Evolutionary conservation across 139 green algal species (phyloP).

Genomic region (Zygnema cylindricum): DNA sequence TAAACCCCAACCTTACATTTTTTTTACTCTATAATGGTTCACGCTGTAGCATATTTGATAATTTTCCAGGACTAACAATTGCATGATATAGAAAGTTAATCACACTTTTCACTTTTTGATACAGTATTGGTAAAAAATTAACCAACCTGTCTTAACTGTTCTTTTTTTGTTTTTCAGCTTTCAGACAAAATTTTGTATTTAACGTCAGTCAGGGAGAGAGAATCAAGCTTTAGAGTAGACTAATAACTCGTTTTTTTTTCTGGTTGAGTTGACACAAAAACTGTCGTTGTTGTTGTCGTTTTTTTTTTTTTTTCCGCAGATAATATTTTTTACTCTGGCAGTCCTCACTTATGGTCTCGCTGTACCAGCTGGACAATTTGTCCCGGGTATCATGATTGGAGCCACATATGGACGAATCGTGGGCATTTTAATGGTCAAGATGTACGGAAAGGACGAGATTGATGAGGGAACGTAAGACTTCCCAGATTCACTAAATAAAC

Average conservation of each 20-base stretch:
- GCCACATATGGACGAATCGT: conserved; percentile 81
- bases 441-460: conserved; percentile 59
- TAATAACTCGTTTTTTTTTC: neutral
- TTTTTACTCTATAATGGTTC: no score
- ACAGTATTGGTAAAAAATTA: no score
- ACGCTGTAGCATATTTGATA: no score
- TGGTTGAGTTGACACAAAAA: neutral
- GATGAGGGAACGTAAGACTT: conserved; percentile 70
- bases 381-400: conserved; percentile 82
- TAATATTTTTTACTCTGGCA: conserved; percentile 75
- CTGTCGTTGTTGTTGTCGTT: neutral
- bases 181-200: no score
- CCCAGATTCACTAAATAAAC: neutral
- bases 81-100: no score
- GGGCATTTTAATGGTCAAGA: conserved; percentile 77
- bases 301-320: conserved; percentile 8
- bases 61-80: no score
- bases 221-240: no score
- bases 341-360: conserved; percentile 77
- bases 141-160: no score
- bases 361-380: conserved; percentile 80
- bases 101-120: no score
- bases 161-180: no score
- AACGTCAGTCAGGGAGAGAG: no score
- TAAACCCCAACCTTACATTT: no score